phyloP scores from a whole-genome alignment of 805 yeast species.

The Tetrapisispora namnaoensis region DNA sequence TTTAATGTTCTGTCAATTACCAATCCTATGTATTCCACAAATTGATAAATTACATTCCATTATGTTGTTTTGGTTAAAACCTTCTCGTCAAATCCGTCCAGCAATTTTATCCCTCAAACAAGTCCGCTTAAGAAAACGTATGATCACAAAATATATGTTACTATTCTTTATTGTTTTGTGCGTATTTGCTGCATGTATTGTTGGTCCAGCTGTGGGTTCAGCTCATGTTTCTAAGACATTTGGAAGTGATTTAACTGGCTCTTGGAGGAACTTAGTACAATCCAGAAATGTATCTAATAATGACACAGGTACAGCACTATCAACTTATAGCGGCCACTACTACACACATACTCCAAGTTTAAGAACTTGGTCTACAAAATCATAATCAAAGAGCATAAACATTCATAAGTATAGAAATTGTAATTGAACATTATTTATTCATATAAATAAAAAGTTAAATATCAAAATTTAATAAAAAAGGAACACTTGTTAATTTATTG shows the following conservation, averaged over 20 bases:
- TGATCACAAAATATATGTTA: slow-evolving; percentile 86
- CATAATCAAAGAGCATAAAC: slow-evolving; percentile 5
- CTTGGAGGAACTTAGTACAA: slow-evolving; percentile 66
- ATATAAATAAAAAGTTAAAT: background rate
- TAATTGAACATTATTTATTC: background rate
- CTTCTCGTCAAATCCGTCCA: slow-evolving; percentile 91
- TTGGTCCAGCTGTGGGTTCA: slow-evolving; percentile 87
- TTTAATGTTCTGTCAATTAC: slow-evolving; percentile 79
- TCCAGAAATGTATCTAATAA: slow-evolving; percentile 75
- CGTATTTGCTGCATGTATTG: slow-evolving; percentile 64
- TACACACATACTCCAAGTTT: slow-evolving; percentile 44
- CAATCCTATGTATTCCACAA: slow-evolving; percentile 73
- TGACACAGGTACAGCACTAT: slow-evolving; percentile 56
- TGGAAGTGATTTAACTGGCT: slow-evolving; percentile 30
- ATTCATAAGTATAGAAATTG: background rate
- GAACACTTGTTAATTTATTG: background rate
- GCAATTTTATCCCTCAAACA: slow-evolving; percentile 95
- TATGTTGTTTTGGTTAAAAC: slow-evolving; percentile 97
- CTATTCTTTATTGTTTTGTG: slow-evolving; percentile 62
- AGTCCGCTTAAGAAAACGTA: slow-evolving; percentile 90
- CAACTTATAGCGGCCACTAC: slow-evolving; percentile 28
- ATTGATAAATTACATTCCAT: slow-evolving; percentile 96
- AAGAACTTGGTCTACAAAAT: slow-evolving; percentile 44
- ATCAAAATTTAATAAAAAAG: background rate
- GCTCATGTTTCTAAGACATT: slow-evolving; percentile 35